phyloP scores from a whole-genome alignment of 2,329 filamentous ascomycete genomes.

The Monilinia polystroma region DNA sequence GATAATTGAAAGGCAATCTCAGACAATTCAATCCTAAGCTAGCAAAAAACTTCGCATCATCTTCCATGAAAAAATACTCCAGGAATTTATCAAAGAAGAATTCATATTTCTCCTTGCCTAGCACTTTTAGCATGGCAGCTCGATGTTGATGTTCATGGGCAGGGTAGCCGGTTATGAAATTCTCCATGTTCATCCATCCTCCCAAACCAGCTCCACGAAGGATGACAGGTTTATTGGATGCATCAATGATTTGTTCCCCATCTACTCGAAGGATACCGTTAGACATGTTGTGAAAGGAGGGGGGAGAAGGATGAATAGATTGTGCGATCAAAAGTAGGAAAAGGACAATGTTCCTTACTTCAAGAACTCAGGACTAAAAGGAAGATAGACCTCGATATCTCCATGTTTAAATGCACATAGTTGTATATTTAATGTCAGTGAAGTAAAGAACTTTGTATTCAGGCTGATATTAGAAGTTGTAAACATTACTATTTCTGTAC shows the following conservation, averaged over 20 bases:
- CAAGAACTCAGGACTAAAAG: neutral
- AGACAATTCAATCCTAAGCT: constrained; percentile 57
- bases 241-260: constrained; percentile 42
- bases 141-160: constrained; percentile 58
- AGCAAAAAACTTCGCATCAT: constrained; percentile 58
- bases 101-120: constrained; percentile 56
- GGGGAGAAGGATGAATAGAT: neutral
- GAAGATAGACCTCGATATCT: neutral
- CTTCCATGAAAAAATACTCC: constrained; percentile 56
- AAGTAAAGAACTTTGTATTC: constrained; percentile 15
- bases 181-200: constrained; percentile 55
- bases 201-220: constrained; percentile 45
- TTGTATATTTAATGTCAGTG: neutral
- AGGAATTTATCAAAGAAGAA: constrained; percentile 56
- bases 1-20: constrained; percentile 60
- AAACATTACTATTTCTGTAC: constrained; percentile 8
- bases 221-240: constrained; percentile 40
- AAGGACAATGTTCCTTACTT: no score
- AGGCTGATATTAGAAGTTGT: constrained; percentile 19
- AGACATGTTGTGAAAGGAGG: constrained; percentile 26
- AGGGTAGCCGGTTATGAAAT: constrained; percentile 63
- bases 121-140: constrained; percentile 51
- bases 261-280: constrained; percentile 40
- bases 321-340: neutral
- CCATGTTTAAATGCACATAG: neutral